Percentiles rank a stretch among this genome's conserved stretches.
These are phyloP conservation scores for Stagonosporopsis rhizophila DNA, from an alignment of 2,329 filamentous ascomycete genomes.

Conservation along the genomic window DNA sequence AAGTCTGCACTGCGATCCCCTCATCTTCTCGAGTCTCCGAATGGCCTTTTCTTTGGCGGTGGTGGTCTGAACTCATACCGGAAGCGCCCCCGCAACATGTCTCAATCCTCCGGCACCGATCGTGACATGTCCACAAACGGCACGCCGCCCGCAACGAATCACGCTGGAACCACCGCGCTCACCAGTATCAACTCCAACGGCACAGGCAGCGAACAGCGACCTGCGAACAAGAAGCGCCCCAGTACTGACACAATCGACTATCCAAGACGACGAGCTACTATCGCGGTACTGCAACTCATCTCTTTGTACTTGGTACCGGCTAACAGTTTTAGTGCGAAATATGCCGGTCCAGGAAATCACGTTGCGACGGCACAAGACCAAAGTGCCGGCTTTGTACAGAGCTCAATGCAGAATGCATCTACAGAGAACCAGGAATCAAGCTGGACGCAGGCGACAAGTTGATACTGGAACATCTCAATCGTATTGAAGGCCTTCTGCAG, in stretches of 20 bases:
- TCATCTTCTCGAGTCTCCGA: conserved; percentile 49
- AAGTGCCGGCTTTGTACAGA: conserved; percentile 87
- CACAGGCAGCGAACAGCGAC: conserved; percentile 33
- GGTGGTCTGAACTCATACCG: conserved; percentile 42
- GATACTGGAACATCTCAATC: conserved; percentile 77
- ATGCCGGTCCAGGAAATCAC: conserved; percentile 79
- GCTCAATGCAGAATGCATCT: conserved; percentile 81
- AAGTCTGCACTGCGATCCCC: conserved; percentile 49
- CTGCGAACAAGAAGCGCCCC: conserved; percentile 47
- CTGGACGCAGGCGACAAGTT: conserved; percentile 86
- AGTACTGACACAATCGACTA: conserved; percentile 54
- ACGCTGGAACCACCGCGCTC: conserved; percentile 39
- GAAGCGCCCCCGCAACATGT: conserved; percentile 53
- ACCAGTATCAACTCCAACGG: conserved; percentile 40
- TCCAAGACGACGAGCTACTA: conserved; percentile 51
- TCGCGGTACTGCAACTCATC: conserved; percentile 44
- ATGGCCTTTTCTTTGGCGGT: conserved; percentile 42
- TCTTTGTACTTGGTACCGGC: conserved; percentile 14
- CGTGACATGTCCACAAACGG: conserved; percentile 48
- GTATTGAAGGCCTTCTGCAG: conserved; percentile 81
- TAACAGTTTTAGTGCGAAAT: conserved; percentile 72
- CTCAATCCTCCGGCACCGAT: conserved; percentile 51
- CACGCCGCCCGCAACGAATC: conserved; percentile 33
- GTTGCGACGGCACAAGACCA: conserved; percentile 79
- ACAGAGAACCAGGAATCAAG: conserved; percentile 85